phyloP scores from a whole-genome alignment of 2,329 filamentous ascomycete genomes.

The Alternaria ethzedia region DNA sequence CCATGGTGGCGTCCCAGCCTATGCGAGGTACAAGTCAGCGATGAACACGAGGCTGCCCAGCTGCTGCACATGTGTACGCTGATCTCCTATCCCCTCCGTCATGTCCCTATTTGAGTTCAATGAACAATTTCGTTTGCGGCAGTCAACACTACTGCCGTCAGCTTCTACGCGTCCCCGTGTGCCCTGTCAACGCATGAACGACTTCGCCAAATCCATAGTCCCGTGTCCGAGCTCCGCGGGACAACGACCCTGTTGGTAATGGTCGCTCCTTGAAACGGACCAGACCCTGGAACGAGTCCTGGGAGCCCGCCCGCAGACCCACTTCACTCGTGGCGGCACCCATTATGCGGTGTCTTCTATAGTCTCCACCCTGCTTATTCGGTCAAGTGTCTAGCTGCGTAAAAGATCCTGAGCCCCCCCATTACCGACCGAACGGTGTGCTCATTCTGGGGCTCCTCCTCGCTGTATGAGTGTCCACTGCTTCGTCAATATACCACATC shows the following conservation, averaged over 20 bases:
- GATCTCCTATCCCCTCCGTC: not conserved
- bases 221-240: constrained; percentile 12
- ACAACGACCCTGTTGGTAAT: constrained; percentile 17
- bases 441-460: constrained; percentile 11
- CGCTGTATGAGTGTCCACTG: constrained; percentile 3
- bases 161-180: not conserved
- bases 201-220: constrained; percentile 4
- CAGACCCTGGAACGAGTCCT: constrained; percentile 18
- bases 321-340: constrained; percentile 28
- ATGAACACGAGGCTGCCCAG: not conserved
- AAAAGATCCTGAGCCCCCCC: constrained; percentile 21
- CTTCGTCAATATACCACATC: constrained; percentile 5
- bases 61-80: not conserved
- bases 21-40: not conserved
- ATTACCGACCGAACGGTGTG: not conserved
- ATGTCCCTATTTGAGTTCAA: not conserved
- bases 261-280: constrained; percentile 27
- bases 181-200: constrained; percentile 11
- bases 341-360: constrained; percentile 16
- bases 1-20: not conserved
- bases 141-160: constrained; percentile 1
- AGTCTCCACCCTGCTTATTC: constrained; percentile 17
- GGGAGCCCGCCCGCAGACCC: constrained; percentile 21
- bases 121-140: constrained; percentile 7
- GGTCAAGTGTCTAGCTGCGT: constrained; percentile 14